Percentiles rank a stretch among this genome's conserved stretches.
phyloP scores from a whole-genome alignment of 768 basidiomycete species.

The Leucogyrophana mollusca region DNA sequence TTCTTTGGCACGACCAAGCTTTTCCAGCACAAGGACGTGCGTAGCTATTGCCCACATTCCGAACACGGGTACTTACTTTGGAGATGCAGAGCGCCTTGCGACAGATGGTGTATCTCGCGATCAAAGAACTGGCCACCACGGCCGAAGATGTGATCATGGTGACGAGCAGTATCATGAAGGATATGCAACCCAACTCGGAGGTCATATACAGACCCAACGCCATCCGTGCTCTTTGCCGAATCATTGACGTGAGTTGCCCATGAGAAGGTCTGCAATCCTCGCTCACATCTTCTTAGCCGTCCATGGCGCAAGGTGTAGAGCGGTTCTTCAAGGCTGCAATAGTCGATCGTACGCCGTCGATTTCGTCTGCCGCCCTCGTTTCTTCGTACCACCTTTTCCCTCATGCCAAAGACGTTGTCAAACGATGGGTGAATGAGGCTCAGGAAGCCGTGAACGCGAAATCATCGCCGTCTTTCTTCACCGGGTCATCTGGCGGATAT shows the following conservation, averaged over 20 bases:
- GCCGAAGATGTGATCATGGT: slow-evolving; percentile 99
- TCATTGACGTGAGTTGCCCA: slow-evolving; percentile 83
- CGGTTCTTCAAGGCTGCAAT: slow-evolving; percentile 99
- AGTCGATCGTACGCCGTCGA: slow-evolving; percentile 93
- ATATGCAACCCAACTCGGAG: slow-evolving; percentile 99
- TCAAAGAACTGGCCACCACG: slow-evolving; percentile 94
- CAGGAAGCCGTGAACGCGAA: slow-evolving; percentile 96
- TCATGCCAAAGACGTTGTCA: slow-evolving; percentile 91
- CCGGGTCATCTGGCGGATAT: slow-evolving; percentile 54
- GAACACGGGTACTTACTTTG: slow-evolving; percentile 7
- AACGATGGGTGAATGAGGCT: slow-evolving; percentile 98
- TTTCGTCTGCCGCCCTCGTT: slow-evolving; percentile 93
- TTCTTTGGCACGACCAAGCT: slow-evolving; percentile 99
- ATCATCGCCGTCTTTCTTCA: slow-evolving; percentile 68
- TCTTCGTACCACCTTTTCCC: slow-evolving; percentile 97
- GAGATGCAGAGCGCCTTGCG: slow-evolving; percentile 78
- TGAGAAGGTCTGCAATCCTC: slow-evolving; percentile 39
- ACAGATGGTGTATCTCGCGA: slow-evolving; percentile 97
- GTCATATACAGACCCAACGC: slow-evolving; percentile 98
- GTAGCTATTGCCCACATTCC: slow-evolving; percentile 30
- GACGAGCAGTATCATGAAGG: slow-evolving; percentile 99
- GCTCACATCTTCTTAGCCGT: slow-evolving; percentile 58
- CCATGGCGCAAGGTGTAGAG: slow-evolving; percentile 98
- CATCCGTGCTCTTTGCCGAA: slow-evolving; percentile 92
- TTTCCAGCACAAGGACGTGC: slow-evolving; percentile 98